These are phyloP conservation scores for Trametes polyzona DNA, from an alignment of 1,284 basidiomycete species.

Conservation along the genomic window DNA sequence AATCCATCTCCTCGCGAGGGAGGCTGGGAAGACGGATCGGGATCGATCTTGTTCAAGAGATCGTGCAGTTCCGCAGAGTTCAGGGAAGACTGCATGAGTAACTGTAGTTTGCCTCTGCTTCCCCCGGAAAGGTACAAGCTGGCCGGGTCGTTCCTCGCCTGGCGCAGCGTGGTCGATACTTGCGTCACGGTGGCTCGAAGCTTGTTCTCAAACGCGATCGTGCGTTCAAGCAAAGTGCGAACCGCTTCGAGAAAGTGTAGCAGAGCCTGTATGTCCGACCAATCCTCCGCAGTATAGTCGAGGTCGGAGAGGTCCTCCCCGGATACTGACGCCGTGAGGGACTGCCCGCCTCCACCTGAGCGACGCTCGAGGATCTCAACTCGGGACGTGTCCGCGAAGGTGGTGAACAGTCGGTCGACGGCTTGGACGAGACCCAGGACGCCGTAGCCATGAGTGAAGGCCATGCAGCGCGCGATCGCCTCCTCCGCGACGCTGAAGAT, in stretches of 20 bases:
- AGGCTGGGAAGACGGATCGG: conserved; percentile 38
- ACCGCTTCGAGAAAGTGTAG: conserved; percentile 84
- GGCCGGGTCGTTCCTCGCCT: conserved; percentile 56
- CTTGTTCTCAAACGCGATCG: conserved; percentile 70
- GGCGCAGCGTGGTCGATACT: conserved; percentile 59
- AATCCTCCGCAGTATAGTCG: conserved; percentile 88
- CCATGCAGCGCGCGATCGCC: conserved; percentile 71
- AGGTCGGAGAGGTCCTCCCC: conserved; percentile 72
- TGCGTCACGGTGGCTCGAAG: conserved; percentile 62
- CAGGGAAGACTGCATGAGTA: conserved; percentile 81
- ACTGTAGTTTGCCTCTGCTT: conserved; percentile 69
- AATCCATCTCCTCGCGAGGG: conserved; percentile 27
- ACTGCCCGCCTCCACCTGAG: conserved; percentile 31
- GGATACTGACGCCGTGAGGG: conserved; percentile 41
- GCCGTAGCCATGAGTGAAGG: conserved; percentile 90
- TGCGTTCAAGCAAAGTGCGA: conserved; percentile 68
- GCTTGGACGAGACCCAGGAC: conserved; percentile 72
- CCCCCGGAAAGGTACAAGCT: conserved; percentile 59
- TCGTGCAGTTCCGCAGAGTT: conserved; percentile 79
- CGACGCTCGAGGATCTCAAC: conserved; percentile 51
- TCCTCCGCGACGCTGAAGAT: conserved; percentile 82
- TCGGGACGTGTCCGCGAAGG: conserved; percentile 71
- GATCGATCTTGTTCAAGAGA: conserved; percentile 60
- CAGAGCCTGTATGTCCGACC: conserved; percentile 81
- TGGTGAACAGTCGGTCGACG: conserved; percentile 69